Conservation (phyloP, 2,329 filamentous ascomycete genomes). For the Phoma sp. region DNA sequence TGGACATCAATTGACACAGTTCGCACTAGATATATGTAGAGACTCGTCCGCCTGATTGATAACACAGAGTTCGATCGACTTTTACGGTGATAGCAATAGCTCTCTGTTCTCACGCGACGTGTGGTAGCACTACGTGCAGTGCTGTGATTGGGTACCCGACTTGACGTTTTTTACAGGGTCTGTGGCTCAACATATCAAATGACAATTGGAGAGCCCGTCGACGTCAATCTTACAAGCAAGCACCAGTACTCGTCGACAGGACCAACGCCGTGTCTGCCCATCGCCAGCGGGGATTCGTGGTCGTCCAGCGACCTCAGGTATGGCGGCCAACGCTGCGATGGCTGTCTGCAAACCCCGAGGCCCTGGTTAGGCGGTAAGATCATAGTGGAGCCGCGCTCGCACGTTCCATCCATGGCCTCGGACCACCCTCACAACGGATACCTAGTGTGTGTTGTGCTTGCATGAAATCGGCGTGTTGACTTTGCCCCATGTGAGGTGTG, state of each 20-base stretch:
- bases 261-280: conserved; percentile 8
- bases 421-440: conserved; percentile 9
- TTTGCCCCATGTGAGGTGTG: conserved; percentile 17
- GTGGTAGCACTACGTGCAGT: conserved; percentile 29
- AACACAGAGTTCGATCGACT: conserved; percentile 4
- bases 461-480: conserved; percentile 15
- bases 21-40: conserved; percentile 2
- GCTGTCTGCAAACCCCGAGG: neutral
- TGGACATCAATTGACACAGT: neutral
- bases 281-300: conserved; percentile 11
- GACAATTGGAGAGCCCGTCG: neutral
- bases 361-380: conserved; percentile 17
- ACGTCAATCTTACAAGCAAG: neutral
- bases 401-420: conserved; percentile 16
- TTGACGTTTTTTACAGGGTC: conserved; percentile 6
- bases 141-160: conserved; percentile 25
- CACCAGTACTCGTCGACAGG: neutral
- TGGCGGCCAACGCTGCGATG: conserved; percentile 1
- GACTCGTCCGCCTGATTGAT: neutral
- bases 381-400: conserved; percentile 15
- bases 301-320: conserved; percentile 2
- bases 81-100: neutral
- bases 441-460: conserved; percentile 18
- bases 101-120: conserved; percentile 25
- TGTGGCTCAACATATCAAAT: conserved; percentile 2